Conservation (phyloP, 331 rosid genomes). For the Cucumis variabilis region DNA sequence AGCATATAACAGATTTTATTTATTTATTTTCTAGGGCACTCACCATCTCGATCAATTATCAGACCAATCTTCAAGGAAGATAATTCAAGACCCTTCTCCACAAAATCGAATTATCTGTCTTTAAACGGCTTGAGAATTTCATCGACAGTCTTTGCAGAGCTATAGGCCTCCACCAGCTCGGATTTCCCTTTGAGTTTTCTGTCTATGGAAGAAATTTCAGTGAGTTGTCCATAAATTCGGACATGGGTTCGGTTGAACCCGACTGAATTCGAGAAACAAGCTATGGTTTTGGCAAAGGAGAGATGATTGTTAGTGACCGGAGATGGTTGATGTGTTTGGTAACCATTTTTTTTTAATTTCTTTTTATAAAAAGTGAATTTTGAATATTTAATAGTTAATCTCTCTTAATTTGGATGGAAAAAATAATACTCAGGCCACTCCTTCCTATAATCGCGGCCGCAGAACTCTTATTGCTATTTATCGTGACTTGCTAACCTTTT, state of each 20-base stretch:
- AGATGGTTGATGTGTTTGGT: no score
- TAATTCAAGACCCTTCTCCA: constrained; percentile 69
- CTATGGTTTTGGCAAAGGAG: constrained; percentile 25
- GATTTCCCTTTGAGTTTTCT: constrained; percentile 62
- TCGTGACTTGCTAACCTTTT: no score
- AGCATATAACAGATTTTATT: constrained; percentile 66
- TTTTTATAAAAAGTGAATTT: no score
- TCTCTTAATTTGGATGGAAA: no score
- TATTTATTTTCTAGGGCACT: constrained; percentile 58
- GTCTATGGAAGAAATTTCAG: constrained; percentile 62
- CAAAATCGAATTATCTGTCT: constrained; percentile 61
- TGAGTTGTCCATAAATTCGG: constrained; percentile 50
- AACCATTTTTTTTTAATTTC: no score
- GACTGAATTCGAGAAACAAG: constrained; percentile 43
- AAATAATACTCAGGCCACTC: no score
- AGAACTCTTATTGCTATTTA: no score
- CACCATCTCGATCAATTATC: constrained; percentile 82
- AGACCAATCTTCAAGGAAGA: constrained; percentile 82
- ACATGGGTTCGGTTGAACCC: constrained; percentile 46
- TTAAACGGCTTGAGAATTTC: constrained; percentile 68
- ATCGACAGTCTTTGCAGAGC: constrained; percentile 60
- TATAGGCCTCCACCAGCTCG: constrained; percentile 71
- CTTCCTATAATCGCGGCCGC: no score
- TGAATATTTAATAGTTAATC: no score
- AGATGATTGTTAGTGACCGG: no score